Percentiles rank a stretch among this genome's conserved stretches.
These are phyloP conservation scores for Leccinum uliginosum DNA, from an alignment of 768 basidiomycete species.

Conservation along the genomic window DNA sequence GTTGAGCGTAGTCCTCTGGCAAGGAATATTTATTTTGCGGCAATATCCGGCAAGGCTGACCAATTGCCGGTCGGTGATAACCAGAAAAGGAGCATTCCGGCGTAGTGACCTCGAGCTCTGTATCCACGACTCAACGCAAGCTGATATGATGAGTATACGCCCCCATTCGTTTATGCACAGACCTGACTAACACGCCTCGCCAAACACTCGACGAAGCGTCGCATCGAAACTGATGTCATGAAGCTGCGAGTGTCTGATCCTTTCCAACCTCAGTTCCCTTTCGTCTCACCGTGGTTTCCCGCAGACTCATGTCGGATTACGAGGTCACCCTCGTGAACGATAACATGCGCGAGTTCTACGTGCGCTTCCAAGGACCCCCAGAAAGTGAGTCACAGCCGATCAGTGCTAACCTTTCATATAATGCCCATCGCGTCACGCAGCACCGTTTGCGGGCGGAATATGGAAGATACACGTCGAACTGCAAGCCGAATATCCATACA, in stretches of 20 bases:
- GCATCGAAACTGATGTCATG: slow-evolving; percentile 99
- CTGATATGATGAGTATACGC: slow-evolving; percentile 58
- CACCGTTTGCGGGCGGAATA: slow-evolving; percentile 94
- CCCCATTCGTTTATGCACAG: slow-evolving; percentile 17
- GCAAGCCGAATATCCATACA: slow-evolving; percentile 98
- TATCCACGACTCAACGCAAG: slow-evolving; percentile 12
- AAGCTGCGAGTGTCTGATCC: slow-evolving; percentile 65
- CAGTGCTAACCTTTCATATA: not conserved
- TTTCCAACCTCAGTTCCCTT: not conserved
- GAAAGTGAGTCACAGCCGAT: slow-evolving; percentile 66
- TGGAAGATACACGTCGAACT: slow-evolving; percentile 99
- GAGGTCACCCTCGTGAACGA: slow-evolving; percentile 97
- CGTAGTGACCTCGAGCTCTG: not conserved
- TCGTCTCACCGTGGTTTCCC: slow-evolving; percentile 10
- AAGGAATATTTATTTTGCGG: slow-evolving; percentile 9
- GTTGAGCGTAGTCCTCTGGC: slow-evolving; percentile 10
- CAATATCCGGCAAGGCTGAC: not conserved
- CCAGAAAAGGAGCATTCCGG: slow-evolving; percentile 22
- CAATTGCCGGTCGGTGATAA: slow-evolving; percentile 4
- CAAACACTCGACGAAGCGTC: slow-evolving; percentile 79
- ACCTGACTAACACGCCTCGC: slow-evolving; percentile 26
- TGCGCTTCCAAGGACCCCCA: slow-evolving; percentile 87
- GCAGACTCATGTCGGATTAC: slow-evolving; percentile 96
- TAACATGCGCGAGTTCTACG: slow-evolving; percentile 98
- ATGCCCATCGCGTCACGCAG: slow-evolving; percentile 37